Percentiles rank a stretch among this genome's conserved stretches.
Conservation (phyloP, 2,329 filamentous ascomycete species). For the Fusarium avenaceum region DNA sequence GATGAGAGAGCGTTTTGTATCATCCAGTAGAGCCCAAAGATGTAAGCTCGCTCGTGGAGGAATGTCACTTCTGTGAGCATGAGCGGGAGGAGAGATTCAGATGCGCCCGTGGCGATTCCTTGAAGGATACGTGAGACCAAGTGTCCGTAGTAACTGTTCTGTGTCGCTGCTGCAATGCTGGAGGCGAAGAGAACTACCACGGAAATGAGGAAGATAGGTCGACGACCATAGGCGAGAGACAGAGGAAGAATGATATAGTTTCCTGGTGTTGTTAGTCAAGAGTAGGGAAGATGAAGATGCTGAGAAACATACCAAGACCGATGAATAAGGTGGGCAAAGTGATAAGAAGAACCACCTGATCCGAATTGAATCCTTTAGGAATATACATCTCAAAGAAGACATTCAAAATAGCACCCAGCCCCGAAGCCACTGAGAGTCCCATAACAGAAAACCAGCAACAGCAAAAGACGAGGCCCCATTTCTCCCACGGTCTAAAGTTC, state of each 20-base stretch:
- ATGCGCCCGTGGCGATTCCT: constrained; percentile 14
- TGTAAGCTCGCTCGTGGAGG: constrained; percentile 17
- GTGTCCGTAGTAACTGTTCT: constrained; percentile 15
- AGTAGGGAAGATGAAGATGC: accelerated
- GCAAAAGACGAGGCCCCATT: constrained; percentile 23
- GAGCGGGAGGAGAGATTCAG: constrained; percentile 14
- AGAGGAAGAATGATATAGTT: constrained; percentile 26
- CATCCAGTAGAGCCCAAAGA: constrained; percentile 27
- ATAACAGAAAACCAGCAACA: constrained; percentile 28
- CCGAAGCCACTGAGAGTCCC: constrained; percentile 14
- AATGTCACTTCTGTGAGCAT: constrained; percentile 23
- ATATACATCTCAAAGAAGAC: constrained; percentile 23
- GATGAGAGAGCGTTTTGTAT: constrained; percentile 11
- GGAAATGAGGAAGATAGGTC: constrained; percentile 17
- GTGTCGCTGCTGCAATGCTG: constrained; percentile 7
- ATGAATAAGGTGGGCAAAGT: constrained; percentile 19
- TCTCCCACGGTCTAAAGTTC: constrained; percentile 17
- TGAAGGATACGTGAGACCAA: constrained; percentile 9
- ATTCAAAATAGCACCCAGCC: constrained; percentile 13
- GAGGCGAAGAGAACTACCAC: constrained; percentile 7
- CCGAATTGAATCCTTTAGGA: constrained; percentile 11
- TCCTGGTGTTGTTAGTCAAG: background rate
- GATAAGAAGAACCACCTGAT: constrained; percentile 19
- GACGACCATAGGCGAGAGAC: constrained; percentile 13
- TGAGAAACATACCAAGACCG: constrained; percentile 2